These are phyloP conservation scores for Lentinula sp. DNA, from an alignment of 768 basidiomycete species.

Conservation along the genomic window DNA sequence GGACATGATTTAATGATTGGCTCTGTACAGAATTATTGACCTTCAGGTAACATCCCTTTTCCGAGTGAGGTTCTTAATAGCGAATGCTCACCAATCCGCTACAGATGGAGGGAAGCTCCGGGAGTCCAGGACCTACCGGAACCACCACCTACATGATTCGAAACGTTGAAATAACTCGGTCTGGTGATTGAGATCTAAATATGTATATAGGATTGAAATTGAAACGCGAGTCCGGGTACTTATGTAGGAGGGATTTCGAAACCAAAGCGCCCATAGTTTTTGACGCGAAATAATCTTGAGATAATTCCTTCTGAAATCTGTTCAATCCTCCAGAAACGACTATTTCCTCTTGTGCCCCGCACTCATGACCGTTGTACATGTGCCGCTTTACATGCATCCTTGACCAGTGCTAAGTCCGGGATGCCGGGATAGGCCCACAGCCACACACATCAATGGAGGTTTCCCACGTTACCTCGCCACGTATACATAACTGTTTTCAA, in stretches of 20 bases:
- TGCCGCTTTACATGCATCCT: too few relatives aligned
- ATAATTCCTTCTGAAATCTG: too few relatives aligned
- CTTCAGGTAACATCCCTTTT: constrained; percentile 23
- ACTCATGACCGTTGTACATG: too few relatives aligned
- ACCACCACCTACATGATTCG: constrained; percentile 36
- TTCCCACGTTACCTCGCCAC: neutral
- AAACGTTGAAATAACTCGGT: constrained; percentile 32
- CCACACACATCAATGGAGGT: neutral
- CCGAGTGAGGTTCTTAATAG: neutral
- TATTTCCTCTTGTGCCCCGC: too few relatives aligned
- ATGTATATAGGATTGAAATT: neutral
- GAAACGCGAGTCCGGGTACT: too few relatives aligned
- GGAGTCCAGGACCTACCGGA: constrained; percentile 33
- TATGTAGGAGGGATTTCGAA: too few relatives aligned
- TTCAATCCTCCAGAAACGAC: too few relatives aligned
- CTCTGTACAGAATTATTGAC: constrained; percentile 30
- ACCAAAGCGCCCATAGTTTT: too few relatives aligned
- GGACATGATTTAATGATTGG: neutral
- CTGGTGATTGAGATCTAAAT: constrained; percentile 18
- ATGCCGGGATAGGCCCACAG: neutral
- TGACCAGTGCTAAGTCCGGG: too few relatives aligned
- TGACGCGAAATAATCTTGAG: too few relatives aligned
- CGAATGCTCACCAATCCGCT: neutral
- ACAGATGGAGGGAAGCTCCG: constrained; percentile 42
- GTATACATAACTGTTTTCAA: neutral